Conservation (phyloP, 2,329 filamentous ascomycete genomes). For the Colletotrichum sp. region DNA sequence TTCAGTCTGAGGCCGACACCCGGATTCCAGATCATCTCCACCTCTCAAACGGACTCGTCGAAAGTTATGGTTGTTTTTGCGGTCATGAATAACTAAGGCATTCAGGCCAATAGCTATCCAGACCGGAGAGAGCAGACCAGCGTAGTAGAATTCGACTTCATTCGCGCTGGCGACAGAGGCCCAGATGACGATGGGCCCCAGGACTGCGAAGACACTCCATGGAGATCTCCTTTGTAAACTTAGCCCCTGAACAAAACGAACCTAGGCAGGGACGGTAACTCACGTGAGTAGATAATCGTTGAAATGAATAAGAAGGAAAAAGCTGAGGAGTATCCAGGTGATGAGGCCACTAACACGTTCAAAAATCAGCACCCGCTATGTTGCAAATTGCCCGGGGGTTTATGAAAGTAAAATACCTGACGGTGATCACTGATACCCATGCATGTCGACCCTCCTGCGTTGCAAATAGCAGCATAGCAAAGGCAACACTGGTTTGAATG, state of each 20-base stretch:
- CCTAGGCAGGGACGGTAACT: not conserved
- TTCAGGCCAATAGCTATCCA: not conserved
- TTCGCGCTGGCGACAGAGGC: not conserved
- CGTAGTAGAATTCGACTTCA: not conserved
- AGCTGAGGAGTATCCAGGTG: not conserved
- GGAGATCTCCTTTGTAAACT: not conserved
- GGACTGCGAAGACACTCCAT: not conserved
- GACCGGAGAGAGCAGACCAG: not conserved
- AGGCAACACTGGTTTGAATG: not conserved
- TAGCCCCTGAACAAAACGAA: not conserved
- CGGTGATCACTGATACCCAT: not conserved
- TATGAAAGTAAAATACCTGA: not conserved
- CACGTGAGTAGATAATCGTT: not conserved
- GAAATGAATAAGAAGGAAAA: not conserved
- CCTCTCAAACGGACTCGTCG: not conserved
- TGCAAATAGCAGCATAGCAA: not conserved
- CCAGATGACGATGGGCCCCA: not conserved
- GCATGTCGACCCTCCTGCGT: not conserved
- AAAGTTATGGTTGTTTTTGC: not conserved
- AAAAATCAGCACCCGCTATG: too few species aligned
- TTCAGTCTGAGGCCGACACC: not conserved
- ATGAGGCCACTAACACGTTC: not conserved
- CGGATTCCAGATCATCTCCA: not conserved
- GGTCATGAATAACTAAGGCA: not conserved
- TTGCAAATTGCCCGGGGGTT: not conserved